phyloP scores from a whole-genome alignment of 805 yeast genomes.

The Candida sphagnicola region DNA sequence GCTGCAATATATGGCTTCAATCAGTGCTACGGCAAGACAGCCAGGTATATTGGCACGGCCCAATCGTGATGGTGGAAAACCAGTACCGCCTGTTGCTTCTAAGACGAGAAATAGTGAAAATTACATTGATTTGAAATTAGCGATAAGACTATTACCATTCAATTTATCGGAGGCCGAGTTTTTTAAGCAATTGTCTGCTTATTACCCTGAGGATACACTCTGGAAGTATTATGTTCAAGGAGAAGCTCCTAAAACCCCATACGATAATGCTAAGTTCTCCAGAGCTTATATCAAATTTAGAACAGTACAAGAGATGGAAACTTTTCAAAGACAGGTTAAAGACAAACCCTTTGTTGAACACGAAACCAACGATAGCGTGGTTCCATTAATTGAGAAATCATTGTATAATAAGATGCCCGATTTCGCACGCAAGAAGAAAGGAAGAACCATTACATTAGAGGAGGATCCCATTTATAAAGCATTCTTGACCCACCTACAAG shows the following conservation, averaged over 20 bases:
- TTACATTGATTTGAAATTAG: conserved; percentile 20
- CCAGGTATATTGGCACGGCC: not conserved
- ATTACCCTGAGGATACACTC: conserved; percentile 7
- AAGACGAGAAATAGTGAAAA: not conserved
- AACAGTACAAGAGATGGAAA: conserved; percentile 18
- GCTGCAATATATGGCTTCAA: not conserved
- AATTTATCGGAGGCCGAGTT: conserved; percentile 8
- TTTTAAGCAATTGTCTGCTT: conserved; percentile 8
- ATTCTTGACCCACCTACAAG: conserved; percentile 6
- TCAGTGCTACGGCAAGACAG: not conserved
- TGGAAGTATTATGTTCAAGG: conserved; percentile 42
- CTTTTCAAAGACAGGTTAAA: conserved; percentile 22
- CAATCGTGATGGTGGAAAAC: not conserved
- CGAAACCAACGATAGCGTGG: conserved; percentile 17
- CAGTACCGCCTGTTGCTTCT: not conserved
- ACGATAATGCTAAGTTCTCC: conserved; percentile 36
- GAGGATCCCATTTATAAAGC: conserved; percentile 12
- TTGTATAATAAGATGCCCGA: conserved; percentile 18
- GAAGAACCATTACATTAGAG: conserved; percentile 7
- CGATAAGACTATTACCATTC: conserved; percentile 45
- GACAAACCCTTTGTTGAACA: conserved; percentile 10
- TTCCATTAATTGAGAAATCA: conserved; percentile 34
- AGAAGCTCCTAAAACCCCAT: conserved; percentile 33
- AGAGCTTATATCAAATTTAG: conserved; percentile 39
- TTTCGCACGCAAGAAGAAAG: conserved; percentile 4